Evolutionary conservation across 176 grass and related monocot genomes (phyloP), one percentile per base, ranked within the genome.

Genomic region (Canna indica): DNA sequence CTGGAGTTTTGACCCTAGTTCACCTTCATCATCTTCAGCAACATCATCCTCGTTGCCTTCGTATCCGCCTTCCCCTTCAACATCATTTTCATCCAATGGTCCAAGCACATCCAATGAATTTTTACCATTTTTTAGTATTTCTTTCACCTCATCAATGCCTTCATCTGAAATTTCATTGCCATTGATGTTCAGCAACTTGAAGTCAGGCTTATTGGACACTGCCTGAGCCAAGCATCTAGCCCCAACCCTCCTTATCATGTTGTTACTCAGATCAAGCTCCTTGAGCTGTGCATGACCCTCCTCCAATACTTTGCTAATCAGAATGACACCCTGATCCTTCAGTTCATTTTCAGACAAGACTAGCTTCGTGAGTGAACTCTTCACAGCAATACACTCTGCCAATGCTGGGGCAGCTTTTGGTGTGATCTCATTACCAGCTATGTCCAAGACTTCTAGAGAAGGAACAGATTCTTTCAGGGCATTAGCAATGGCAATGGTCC

Each of bases 261-360:
- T 95, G 41, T 77, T 73, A 82, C 83, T 88, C 67, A 95, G 72
- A 61, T 95, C 91, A 67, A 95, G 81, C 60, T 91, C 87, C 47
- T 81, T 88, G 15, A 91, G 82, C 58, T 69, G 54, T 13, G 35
- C 41, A 69, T 81, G 78, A 8, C 85, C 62, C 71, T 88, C 75
- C 65, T 88, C 78, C 73, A 95, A 52, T 72, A 64, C 83, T 68
- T 79, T 75, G 15, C 81, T 85, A 70, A 91, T 74, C 63, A 80
- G 26, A 78, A 91, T 75, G 0, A 82, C 85, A 66, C 83, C 91
- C 59, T 78, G 80, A 48, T 96, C 91, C 73, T 91, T 96, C 52
- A 91, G 72, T 67, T 96, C 91, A 74, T 96, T 96, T 67, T 96
- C 91, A 36, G 85, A 89, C 60, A 96, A 67, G 59, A 18, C 85